phyloP scores from a whole-genome alignment of 148 eudicot genomes.

The Heliosperma pusillum region DNA sequence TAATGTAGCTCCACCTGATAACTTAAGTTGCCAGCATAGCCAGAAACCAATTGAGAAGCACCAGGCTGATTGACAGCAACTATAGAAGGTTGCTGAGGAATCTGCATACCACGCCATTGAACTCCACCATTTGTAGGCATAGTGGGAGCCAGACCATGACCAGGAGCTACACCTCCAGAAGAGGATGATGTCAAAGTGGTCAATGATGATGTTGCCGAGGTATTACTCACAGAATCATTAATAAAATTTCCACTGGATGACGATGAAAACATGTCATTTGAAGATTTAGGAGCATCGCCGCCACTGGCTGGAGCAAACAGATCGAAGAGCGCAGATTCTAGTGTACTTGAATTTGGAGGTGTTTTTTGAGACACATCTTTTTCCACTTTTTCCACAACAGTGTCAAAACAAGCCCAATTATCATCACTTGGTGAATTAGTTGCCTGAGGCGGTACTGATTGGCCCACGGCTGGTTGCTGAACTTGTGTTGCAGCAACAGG shows the following conservation, averaged over 20 bases:
- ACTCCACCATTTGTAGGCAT: slow-evolving; percentile 31
- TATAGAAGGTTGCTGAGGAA: slow-evolving; percentile 40
- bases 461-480: slow-evolving; percentile 31
- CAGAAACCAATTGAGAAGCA: neutral
- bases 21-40: neutral
- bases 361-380: slow-evolving; percentile 40
- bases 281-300: slow-evolving; percentile 23
- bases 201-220: slow-evolving; percentile 25
- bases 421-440: slow-evolving; percentile 42
- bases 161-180: slow-evolving; percentile 30
- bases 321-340: slow-evolving; percentile 54
- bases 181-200: slow-evolving; percentile 22
- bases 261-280: slow-evolving; percentile 32
- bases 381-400: slow-evolving; percentile 37
- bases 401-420: slow-evolving; percentile 92
- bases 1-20: slow-evolving; percentile 7
- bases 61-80: slow-evolving; percentile 9
- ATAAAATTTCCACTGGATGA: slow-evolving; percentile 34
- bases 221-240: slow-evolving; percentile 29
- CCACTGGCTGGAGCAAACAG: slow-evolving; percentile 48
- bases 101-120: slow-evolving; percentile 50
- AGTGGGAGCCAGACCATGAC: slow-evolving; percentile 24
- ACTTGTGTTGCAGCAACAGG: slow-evolving; percentile 40
- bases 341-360: slow-evolving; percentile 41
- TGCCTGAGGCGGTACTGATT: slow-evolving; percentile 32